Evolutionary conservation across 805 yeast species (phyloP).

Genomic region (Saccharomycopsis malanga): DNA sequence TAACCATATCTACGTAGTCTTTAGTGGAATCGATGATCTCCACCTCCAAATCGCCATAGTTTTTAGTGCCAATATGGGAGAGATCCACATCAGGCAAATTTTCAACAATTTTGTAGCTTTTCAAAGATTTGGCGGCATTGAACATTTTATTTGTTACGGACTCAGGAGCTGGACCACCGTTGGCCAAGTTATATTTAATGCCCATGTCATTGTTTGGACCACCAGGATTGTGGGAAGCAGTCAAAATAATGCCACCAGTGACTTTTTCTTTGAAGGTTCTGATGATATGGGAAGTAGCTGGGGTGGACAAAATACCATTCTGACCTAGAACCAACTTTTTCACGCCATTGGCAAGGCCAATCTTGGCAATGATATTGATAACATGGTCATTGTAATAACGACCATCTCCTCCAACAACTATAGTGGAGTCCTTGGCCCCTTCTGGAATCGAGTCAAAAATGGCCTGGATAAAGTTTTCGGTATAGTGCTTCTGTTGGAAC

Average conservation of each 20-base stretch:
- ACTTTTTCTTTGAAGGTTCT: constrained; percentile 53
- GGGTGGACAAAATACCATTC: constrained; percentile 84
- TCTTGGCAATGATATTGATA: constrained; percentile 71
- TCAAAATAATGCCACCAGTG: constrained; percentile 92
- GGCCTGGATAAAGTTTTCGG: constrained; percentile 91
- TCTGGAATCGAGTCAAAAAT: constrained; percentile 84
- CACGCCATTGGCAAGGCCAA: constrained; percentile 90
- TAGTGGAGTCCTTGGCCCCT: constrained; percentile 63
- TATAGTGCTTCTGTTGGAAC: constrained; percentile 72
- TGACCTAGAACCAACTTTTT: constrained; percentile 80
- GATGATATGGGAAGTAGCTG: constrained; percentile 92
- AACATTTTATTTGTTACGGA: constrained; percentile 82
- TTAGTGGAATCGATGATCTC: constrained; percentile 78
- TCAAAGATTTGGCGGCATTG: constrained; percentile 54
- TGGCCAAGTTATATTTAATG: constrained; percentile 87
- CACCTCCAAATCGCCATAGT: constrained; percentile 56
- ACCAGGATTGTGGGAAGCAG: constrained; percentile 98
- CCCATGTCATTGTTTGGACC: constrained; percentile 91
- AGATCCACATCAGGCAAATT: constrained; percentile 64
- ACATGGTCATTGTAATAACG: constrained; percentile 82
- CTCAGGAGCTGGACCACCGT: constrained; percentile 99
- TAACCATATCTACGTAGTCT: constrained; percentile 73
- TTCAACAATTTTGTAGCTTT: constrained; percentile 50
- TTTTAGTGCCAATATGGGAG: constrained; percentile 42
- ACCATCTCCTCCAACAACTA: constrained; percentile 97